These are phyloP conservation scores for Sedum album DNA, from an alignment of 164 flowering plant genomes.

Conservation along the genomic window DNA sequence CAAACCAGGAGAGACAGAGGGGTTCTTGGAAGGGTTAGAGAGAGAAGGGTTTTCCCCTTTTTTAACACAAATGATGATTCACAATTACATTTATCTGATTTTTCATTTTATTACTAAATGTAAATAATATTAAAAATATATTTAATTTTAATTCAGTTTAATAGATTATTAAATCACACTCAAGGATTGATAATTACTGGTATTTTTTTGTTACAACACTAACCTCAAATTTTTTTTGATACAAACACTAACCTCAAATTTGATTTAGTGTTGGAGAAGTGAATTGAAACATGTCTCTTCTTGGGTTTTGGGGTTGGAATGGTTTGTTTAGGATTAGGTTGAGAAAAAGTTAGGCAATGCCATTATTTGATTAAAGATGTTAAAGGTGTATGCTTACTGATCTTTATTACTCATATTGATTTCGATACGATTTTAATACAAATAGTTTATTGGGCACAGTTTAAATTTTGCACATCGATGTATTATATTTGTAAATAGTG, in stretches of 20 bases:
- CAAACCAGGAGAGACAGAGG: background rate
- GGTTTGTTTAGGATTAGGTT: background rate
- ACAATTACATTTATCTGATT: background rate
- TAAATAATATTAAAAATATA: background rate
- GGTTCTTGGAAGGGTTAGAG: background rate
- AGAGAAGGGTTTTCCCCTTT: slow-evolving; percentile 5
- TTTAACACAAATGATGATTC: background rate
- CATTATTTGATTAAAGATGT: too few relatives aligned
- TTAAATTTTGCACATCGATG: too few relatives aligned
- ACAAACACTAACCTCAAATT: background rate
- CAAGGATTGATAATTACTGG: background rate
- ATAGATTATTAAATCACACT: background rate
- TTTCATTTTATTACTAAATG: background rate
- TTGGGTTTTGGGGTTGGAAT: background rate
- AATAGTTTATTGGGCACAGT: too few relatives aligned
- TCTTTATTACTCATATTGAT: too few relatives aligned
- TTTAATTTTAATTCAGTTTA: too few relatives aligned
- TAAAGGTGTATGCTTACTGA: too few relatives aligned
- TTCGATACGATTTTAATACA: too few relatives aligned
- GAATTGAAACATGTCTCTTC: background rate
- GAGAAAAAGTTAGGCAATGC: background rate
- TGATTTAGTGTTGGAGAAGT: background rate
- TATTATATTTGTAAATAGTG: too few relatives aligned
- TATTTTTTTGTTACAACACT: too few relatives aligned
- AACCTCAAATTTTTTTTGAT: too few relatives aligned